Evolutionary conservation across 2,329 filamentous ascomycete species (phyloP).

Genomic region (Hymenoscyphus scutula): DNA sequence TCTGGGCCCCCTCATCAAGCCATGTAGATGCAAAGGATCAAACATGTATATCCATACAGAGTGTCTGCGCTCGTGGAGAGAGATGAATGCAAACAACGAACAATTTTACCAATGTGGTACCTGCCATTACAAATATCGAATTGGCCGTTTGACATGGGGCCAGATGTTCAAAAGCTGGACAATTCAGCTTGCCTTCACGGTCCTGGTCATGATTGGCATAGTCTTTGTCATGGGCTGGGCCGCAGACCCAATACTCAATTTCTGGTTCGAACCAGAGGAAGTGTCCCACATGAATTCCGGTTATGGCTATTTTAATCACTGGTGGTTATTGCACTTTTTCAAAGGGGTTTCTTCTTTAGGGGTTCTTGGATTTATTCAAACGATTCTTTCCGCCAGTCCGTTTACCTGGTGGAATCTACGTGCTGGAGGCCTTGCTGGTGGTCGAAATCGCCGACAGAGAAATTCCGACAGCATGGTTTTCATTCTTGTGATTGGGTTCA

Average conservation of each 20-base stretch:
- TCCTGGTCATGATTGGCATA: conserved; percentile 65
- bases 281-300: background rate
- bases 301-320: conserved; percentile 36
- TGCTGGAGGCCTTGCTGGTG: conserved; percentile 52
- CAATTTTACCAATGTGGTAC: conserved; percentile 88
- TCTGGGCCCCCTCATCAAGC: conserved; percentile 76
- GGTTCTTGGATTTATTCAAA: conserved; percentile 80
- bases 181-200: conserved; percentile 68
- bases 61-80: conserved; percentile 81
- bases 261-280: conserved; percentile 75
- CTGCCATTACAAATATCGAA: conserved; percentile 77
- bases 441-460: conserved; percentile 69
- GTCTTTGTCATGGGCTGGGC: conserved; percentile 87
- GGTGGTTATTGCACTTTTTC: conserved; percentile 80
- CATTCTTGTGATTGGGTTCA: conserved; percentile 74
- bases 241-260: conserved; percentile 85
- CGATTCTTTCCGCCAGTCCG: conserved; percentile 69
- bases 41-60: conserved; percentile 93
- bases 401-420: conserved; percentile 77
- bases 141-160: conserved; percentile 75
- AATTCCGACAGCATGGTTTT: conserved; percentile 76
- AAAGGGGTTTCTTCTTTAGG: conserved; percentile 92
- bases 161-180: conserved; percentile 64
- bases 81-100: conserved; percentile 64
- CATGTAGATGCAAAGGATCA: conserved; percentile 90